These are phyloP conservation scores for Leccinum subspadiceum DNA, from an alignment of 1,284 basidiomycete species.

Conservation along the genomic window DNA sequence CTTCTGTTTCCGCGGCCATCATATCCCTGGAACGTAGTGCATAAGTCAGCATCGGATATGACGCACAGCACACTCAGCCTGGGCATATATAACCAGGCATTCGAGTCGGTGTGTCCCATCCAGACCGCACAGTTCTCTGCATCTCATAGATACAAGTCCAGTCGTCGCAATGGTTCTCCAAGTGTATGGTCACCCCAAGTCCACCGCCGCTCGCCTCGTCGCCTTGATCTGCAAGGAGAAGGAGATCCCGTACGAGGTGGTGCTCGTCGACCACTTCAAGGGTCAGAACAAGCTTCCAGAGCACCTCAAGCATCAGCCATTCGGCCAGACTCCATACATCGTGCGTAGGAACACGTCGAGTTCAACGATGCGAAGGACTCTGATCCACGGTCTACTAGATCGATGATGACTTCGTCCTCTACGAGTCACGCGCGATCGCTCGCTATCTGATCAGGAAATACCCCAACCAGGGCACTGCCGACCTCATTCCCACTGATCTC, in stretches of 20 bases:
- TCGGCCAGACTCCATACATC: constrained; percentile 65
- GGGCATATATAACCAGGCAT: constrained; percentile 11
- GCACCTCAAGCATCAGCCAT: constrained; percentile 53
- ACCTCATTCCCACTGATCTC: constrained; percentile 34
- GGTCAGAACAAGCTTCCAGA: constrained; percentile 47
- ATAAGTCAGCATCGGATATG: neutral
- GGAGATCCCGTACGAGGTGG: constrained; percentile 49
- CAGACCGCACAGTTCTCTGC: neutral
- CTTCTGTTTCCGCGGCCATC: neutral
- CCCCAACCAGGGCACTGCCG: constrained; percentile 34
- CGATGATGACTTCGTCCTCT: neutral
- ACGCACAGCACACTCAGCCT: neutral
- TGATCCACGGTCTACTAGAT: neutral
- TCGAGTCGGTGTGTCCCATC: neutral
- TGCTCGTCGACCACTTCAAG: constrained; percentile 41
- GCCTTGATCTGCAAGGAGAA: constrained; percentile 50
- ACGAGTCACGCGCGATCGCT: constrained; percentile 43
- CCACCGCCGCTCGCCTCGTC: constrained; percentile 49
- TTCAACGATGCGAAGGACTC: neutral
- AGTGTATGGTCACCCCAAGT: constrained; percentile 41
- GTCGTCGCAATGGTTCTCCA: constrained; percentile 46
- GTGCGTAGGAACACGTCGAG: constrained; percentile 30
- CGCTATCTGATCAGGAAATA: constrained; percentile 50
- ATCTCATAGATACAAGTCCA: neutral
- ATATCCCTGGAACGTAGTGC: neutral